Percentiles rank a stretch among this genome's conserved stretches.
Conservation (phyloP, 2,329 filamentous ascomycete species). For the Nannizziopsis arthrosporioides region DNA sequence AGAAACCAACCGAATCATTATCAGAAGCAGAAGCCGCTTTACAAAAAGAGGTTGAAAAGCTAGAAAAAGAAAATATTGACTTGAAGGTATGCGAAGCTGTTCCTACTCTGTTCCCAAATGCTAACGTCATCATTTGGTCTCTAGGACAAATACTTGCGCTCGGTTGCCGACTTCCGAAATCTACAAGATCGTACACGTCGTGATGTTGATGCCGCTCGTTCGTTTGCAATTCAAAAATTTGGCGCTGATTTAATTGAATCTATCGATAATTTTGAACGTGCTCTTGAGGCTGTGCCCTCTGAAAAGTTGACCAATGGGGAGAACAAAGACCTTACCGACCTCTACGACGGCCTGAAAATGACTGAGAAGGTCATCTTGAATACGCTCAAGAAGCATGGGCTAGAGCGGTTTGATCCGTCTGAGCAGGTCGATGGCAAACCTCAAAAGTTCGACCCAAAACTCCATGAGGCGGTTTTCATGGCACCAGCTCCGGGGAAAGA, state of each 20-base stretch:
- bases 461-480: slow-evolving; percentile 95
- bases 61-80: slow-evolving; percentile 62
- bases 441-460: slow-evolving; percentile 90
- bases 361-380: slow-evolving; percentile 78
- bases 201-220: slow-evolving; percentile 73
- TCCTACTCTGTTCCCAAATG: neutral
- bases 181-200: slow-evolving; percentile 88
- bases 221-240: slow-evolving; percentile 91
- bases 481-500: slow-evolving; percentile 77
- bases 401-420: slow-evolving; percentile 73
- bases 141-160: slow-evolving; percentile 88
- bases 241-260: slow-evolving; percentile 89
- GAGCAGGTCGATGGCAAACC: slow-evolving; percentile 40
- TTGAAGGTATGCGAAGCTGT: slow-evolving; percentile 57
- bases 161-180: slow-evolving; percentile 93
- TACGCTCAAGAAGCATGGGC: slow-evolving; percentile 85
- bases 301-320: slow-evolving; percentile 56
- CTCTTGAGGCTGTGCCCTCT: slow-evolving; percentile 63
- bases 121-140: neutral
- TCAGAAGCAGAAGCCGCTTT: slow-evolving; percentile 37
- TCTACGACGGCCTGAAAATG: slow-evolving; percentile 90
- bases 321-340: slow-evolving; percentile 61
- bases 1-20: slow-evolving; percentile 26
- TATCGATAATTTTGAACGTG: slow-evolving; percentile 94
- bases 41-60: slow-evolving; percentile 58